Evolutionary conservation across 2,329 filamentous ascomycete species (phyloP).

Genomic region (Phialemonium atrogriseum): DNA sequence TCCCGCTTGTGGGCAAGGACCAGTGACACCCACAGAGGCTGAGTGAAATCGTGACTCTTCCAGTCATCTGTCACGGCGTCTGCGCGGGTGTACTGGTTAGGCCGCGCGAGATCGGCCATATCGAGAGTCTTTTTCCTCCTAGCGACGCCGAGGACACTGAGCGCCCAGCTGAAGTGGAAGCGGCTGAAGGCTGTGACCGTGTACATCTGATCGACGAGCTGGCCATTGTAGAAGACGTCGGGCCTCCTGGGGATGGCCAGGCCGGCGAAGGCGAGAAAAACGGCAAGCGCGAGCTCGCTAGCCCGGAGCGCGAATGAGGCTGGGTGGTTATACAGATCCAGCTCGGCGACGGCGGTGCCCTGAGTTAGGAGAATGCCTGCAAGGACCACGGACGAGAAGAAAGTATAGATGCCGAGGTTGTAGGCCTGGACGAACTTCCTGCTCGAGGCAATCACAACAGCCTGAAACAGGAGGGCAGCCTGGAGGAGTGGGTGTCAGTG

Average conservation of each 20-base stretch:
- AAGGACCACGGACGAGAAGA: slow-evolving; percentile 37
- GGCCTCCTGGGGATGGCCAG: slow-evolving; percentile 58
- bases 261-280: slow-evolving; percentile 39
- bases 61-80: slow-evolving; percentile 41
- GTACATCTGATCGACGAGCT: slow-evolving; percentile 54
- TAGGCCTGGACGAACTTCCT: slow-evolving; percentile 44
- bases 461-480: slow-evolving; percentile 44
- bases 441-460: slow-evolving; percentile 37
- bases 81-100: slow-evolving; percentile 46
- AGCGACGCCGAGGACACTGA: slow-evolving; percentile 44
- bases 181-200: slow-evolving; percentile 52
- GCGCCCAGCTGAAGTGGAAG: slow-evolving; percentile 60
- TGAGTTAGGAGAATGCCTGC: slow-evolving; percentile 35
- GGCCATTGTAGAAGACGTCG: slow-evolving; percentile 51
- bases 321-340: slow-evolving; percentile 21
- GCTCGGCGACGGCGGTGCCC: slow-evolving; percentile 28
- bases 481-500: slow-evolving; percentile 19
- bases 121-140: slow-evolving; percentile 51
- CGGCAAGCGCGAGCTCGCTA: slow-evolving; percentile 33
- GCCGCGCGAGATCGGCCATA: slow-evolving; percentile 51
- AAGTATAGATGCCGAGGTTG: slow-evolving; percentile 42
- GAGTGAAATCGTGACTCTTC: slow-evolving; percentile 35
- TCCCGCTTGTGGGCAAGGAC: slow-evolving; percentile 46
- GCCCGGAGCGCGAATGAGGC: slow-evolving; percentile 36
- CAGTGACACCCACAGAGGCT: slow-evolving; percentile 52